phyloP scores from a whole-genome alignment of 2,329 filamentous ascomycete genomes.

The Talaromyces sp. region DNA sequence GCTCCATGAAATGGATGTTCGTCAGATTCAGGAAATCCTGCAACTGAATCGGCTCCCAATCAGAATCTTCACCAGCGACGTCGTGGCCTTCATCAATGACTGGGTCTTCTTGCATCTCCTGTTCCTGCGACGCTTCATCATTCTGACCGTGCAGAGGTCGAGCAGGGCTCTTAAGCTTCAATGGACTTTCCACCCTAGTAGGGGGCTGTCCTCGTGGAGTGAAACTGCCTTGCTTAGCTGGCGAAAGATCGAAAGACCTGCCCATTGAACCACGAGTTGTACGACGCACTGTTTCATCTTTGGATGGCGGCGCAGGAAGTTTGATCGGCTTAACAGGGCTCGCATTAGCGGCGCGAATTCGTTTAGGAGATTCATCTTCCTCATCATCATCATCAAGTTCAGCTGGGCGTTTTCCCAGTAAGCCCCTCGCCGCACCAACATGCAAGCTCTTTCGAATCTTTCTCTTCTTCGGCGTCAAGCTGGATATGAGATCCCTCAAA shows the following conservation, averaged over 20 bases:
- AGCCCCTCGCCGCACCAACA: slow-evolving; percentile 67
- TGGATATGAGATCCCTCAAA: slow-evolving; percentile 72
- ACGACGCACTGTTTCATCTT: slow-evolving; percentile 63
- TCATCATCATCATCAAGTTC: slow-evolving; percentile 68
- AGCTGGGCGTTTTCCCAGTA: slow-evolving; percentile 69
- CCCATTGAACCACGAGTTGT: slow-evolving; percentile 48
- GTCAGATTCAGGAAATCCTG: slow-evolving; percentile 94
- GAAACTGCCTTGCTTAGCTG: slow-evolving; percentile 37
- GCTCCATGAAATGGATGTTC: slow-evolving; percentile 95
- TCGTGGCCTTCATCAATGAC: slow-evolving; percentile 45
- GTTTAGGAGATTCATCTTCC: slow-evolving; percentile 56
- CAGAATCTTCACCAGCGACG: slow-evolving; percentile 44
- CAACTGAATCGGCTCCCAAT: slow-evolving; percentile 66
- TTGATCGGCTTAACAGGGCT: slow-evolving; percentile 74
- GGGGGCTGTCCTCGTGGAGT: slow-evolving; percentile 49
- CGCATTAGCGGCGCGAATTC: slow-evolving; percentile 65
- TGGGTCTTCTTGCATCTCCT: slow-evolving; percentile 43
- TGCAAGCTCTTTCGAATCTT: slow-evolving; percentile 70
- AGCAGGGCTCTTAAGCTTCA: slow-evolving; percentile 35
- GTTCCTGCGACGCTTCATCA: slow-evolving; percentile 17
- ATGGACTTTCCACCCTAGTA: slow-evolving; percentile 5
- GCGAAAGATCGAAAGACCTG: slow-evolving; percentile 34
- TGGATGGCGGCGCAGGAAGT: slow-evolving; percentile 65
- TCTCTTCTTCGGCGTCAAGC: slow-evolving; percentile 71
- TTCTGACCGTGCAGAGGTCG: slow-evolving; percentile 4